Conservation (phyloP, 2,329 filamentous ascomycete genomes). For the Setomelanomma holmii region DNA sequence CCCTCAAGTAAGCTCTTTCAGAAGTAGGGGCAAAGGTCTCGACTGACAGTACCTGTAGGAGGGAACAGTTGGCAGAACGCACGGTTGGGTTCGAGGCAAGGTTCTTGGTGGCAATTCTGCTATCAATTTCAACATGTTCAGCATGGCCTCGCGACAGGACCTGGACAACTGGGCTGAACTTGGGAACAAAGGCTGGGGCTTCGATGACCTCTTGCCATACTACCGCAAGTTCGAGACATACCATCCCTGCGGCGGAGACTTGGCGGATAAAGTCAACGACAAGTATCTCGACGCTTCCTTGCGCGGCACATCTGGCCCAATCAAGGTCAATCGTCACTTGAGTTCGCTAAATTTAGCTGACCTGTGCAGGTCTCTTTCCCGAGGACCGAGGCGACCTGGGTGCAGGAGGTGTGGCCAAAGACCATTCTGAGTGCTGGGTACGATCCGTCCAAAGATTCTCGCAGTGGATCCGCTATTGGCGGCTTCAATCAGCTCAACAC, state of each 20-base stretch:
- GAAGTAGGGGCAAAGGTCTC: background rate
- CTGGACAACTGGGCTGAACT: constrained; percentile 51
- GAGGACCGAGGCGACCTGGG: constrained; percentile 26
- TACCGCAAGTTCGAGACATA: constrained; percentile 48
- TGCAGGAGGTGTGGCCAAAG: constrained; percentile 37
- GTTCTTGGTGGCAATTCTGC: constrained; percentile 49
- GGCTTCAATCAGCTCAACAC: constrained; percentile 41
- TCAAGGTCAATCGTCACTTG: constrained; percentile 21
- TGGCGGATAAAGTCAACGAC: constrained; percentile 28
- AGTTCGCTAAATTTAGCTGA: constrained; percentile 4
- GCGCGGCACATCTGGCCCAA: constrained; percentile 32
- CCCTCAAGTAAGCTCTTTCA: constrained; percentile 29
- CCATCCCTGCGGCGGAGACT: constrained; percentile 26
- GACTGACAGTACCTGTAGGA: constrained; percentile 22
- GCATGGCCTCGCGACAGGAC: constrained; percentile 36
- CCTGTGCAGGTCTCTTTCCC: constrained; percentile 27
- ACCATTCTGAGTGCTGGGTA: constrained; percentile 36
- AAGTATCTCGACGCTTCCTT: constrained; percentile 33
- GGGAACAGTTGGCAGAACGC: constrained; percentile 26
- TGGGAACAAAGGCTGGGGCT: constrained; percentile 50
- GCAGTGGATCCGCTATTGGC: constrained; percentile 36
- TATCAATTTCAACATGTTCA: constrained; percentile 45
- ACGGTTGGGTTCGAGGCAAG: constrained; percentile 39
- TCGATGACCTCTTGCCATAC: constrained; percentile 43
- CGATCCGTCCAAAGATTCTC: constrained; percentile 28